phyloP scores from a whole-genome alignment of 2,329 filamentous ascomycete species.

The Tolypocladium sp. region DNA sequence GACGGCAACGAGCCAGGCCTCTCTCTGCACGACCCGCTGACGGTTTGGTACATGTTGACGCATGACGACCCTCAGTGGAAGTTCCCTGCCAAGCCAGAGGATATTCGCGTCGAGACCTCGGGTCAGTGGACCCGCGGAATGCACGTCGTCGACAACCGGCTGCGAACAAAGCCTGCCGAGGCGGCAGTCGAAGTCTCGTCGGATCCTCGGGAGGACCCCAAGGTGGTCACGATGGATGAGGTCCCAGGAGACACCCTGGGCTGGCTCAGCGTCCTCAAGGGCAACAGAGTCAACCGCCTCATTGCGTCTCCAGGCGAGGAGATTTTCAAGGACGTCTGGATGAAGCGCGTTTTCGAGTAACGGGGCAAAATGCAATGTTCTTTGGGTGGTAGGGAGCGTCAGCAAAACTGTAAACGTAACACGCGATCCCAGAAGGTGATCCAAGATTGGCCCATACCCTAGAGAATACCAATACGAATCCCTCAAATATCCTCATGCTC shows the following conservation, averaged over 20 bases:
- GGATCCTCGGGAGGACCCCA: conserved; percentile 28
- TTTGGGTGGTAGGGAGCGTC: neutral
- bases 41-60: conserved; percentile 69
- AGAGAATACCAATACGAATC: conserved; percentile 7
- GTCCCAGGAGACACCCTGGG: conserved; percentile 61
- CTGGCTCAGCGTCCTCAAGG: conserved; percentile 66
- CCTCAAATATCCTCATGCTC: neutral
- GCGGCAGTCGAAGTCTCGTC: conserved; percentile 28
- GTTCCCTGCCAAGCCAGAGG: conserved; percentile 52
- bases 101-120: conserved; percentile 79
- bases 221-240: conserved; percentile 32
- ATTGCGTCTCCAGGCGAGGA: conserved; percentile 59
- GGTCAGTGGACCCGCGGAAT: conserved; percentile 95
- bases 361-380: neutral
- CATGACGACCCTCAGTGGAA: conserved; percentile 49
- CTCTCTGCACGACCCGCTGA: conserved; percentile 69
- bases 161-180: conserved; percentile 42
- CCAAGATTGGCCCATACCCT: conserved; percentile 8
- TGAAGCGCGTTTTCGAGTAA: conserved; percentile 55
- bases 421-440: neutral
- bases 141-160: conserved; percentile 73
- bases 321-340: conserved; percentile 54
- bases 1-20: conserved; percentile 50
- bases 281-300: conserved; percentile 74
- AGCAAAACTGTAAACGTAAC: conserved; percentile 6